Evolutionary conservation across 441 rosid species (phyloP), one percentile per base, ranked within the genome.

Genomic region (Brassica balearica): DNA sequence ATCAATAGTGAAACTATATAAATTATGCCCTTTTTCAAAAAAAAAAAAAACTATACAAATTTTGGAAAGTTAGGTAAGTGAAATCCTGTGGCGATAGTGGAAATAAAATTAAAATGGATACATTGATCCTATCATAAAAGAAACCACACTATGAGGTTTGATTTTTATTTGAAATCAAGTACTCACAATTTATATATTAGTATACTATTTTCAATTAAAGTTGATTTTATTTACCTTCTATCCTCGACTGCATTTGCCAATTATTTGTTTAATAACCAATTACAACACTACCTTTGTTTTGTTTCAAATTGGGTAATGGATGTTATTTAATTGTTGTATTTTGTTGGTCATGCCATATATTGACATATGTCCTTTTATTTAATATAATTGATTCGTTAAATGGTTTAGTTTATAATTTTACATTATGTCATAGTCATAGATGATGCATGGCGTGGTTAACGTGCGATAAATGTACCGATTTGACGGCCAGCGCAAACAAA

Each of bases 401-500:
- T 65, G 9, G 36, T 27, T 38, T 29, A 69, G 14, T 20, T 8
- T 53, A 53, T 7, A 53, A 14, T 5, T 53, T 53, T 14, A 53
- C 58, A 53, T 53, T 58, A 19, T 65, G 71, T 11, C 60, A 77
- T 56, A 64, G 67, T 63, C 67, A 63, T 15, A 8, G 36, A 41
- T 25, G 22, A 48, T 63, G 7, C 66, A 58, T 60, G 69, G 77
- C 29, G 43, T 72, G 69, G 7, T 10, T 23, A 72, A 65, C 15
- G 75, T 51, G 77, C 53, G 75, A 60, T 73, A 46, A 19, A 72
- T 67, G 72, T 72, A 78, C 69, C 11, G 55, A 61, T 72, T 59
- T 53, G 65, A 59, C n/a, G 58, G 73, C 36, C 74, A 62, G 53
- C 53, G 78, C 51, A 73, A 48, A 53, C 51, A 73, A 68, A 58